These are phyloP conservation scores for Hysterangium stoloniferum DNA, from an alignment of 768 basidiomycete species.

Conservation along the genomic window DNA sequence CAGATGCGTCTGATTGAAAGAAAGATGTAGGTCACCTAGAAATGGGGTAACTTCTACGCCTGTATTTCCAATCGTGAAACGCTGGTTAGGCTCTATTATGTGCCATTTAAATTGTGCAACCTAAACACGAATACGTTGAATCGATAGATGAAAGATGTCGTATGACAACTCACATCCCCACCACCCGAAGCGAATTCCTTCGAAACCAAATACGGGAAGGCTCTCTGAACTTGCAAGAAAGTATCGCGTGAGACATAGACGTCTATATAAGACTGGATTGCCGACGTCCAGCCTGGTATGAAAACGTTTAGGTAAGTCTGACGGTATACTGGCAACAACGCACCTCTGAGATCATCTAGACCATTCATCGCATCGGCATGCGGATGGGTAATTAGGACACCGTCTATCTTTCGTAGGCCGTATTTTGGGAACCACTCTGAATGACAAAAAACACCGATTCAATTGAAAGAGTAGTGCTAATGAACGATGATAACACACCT, in stretches of 20 bases:
- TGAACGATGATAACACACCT: slow-evolving; percentile 5
- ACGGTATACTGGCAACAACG: slow-evolving; percentile 16
- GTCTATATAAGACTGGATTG: slow-evolving; percentile 67
- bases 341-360: slow-evolving; percentile 80
- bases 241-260: slow-evolving; percentile 64
- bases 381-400: slow-evolving; percentile 77
- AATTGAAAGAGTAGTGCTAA: slow-evolving; percentile 20
- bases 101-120: slow-evolving; percentile 82
- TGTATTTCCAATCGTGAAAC: slow-evolving; percentile 61
- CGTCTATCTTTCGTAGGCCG: slow-evolving; percentile 62
- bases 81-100: slow-evolving; percentile 59
- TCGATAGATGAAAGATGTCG: neutral
- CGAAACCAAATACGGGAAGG: slow-evolving; percentile 78
- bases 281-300: slow-evolving; percentile 67
- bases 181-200: slow-evolving; percentile 74
- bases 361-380: slow-evolving; percentile 92
- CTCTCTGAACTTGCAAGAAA: slow-evolving; percentile 52
- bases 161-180: slow-evolving; percentile 48
- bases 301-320: too few relatives aligned
- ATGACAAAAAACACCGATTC: slow-evolving; percentile 8
- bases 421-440: slow-evolving; percentile 60
- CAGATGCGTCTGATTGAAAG: slow-evolving; percentile 3
- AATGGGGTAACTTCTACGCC: slow-evolving; percentile 61
- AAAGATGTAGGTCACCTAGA: slow-evolving; percentile 36
- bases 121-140: slow-evolving; percentile 27